Evolutionary conservation across 108 stramenopile species (phyloP), one percentile per base, ranked within the genome.

Genomic region (Nitzschia sp.): DNA sequence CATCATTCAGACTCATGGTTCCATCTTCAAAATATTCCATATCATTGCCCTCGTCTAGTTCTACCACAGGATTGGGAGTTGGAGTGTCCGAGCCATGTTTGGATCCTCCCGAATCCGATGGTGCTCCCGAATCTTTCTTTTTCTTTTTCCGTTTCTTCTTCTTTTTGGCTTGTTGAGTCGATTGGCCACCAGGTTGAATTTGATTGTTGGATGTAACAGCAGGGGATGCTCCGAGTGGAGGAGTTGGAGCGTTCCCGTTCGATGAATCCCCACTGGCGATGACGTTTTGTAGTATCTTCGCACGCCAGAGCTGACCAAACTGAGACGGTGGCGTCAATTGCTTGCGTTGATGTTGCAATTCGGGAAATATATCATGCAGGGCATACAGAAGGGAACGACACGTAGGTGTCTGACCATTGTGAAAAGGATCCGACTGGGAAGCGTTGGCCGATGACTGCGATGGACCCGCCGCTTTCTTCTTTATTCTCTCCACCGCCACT

Each of bases 291-390:
- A 51, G 58, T 55, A 15, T 26, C 5, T 5, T 34, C 3, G 29
- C 29, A 43, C 53, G 53, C 34, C 57, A 51, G 10, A 59, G 22
- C 34, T 59, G 51, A 19, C 63, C 41, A 48, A 46, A 21, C 39
- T 46, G 63, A 21, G 61, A 56, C 14, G 40, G 63, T 8, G 53
- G 6, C 1, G 55, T 61, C 17, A 41, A 3, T 41, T 52, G 14
- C 51, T 69, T 46, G 12, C 19, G 58, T 15, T 58, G 57, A 8
- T 69, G 69, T 46, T 68, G 67, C 17, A 75, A 51, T 41, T 75
- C 73, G 10, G 73, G 73, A 56, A 75, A 75, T 44, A 75, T 51
- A 42, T 75, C 73, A 20, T 53, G 59, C 7, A 75, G 39, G 42
- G 67, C 73, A 34, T 65, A 53, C 12, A 51, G 25, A 41, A 75